phyloP scores from a whole-genome alignment of 495 filamentous ascomycete genomes.

The Annulohypoxylon bovei region DNA sequence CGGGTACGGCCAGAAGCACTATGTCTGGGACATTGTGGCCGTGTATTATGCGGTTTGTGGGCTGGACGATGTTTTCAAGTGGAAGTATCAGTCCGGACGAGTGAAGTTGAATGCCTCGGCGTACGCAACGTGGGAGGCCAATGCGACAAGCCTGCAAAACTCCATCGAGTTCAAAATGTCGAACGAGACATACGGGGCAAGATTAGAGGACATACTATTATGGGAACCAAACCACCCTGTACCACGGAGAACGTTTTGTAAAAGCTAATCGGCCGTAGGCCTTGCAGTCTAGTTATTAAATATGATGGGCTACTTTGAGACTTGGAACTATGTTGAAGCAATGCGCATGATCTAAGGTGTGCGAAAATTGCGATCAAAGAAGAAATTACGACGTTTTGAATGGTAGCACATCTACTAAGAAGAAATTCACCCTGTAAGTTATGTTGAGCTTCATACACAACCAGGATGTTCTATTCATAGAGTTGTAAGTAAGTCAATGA shows the following conservation, averaged over 20 bases:
- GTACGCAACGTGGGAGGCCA: conserved; percentile 39
- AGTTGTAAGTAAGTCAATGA: neutral
- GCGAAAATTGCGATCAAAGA: too few species aligned
- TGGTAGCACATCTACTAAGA: too few species aligned
- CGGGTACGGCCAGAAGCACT: conserved; percentile 76
- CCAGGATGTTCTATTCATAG: neutral
- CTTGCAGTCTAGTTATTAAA: neutral
- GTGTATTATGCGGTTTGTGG: conserved; percentile 48
- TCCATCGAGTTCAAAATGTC: conserved; percentile 40
- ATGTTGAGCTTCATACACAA: neutral
- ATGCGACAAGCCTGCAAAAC: conserved; percentile 36
- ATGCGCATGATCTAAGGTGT: too few species aligned
- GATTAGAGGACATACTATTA: conserved; percentile 42
- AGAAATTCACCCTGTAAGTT: neutral
- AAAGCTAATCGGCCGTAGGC: neutral
- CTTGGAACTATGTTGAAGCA: neutral
- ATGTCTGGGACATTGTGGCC: conserved; percentile 70
- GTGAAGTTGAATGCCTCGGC: conserved; percentile 37
- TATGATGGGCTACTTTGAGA: neutral
- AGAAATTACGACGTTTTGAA: too few species aligned
- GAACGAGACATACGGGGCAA: conserved; percentile 40
- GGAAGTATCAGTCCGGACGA: conserved; percentile 40
- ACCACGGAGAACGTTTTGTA: conserved; percentile 30
- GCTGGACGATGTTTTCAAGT: conserved; percentile 44
- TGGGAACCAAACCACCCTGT: conserved; percentile 40